Conservation (phyloP, 768 basidiomycete genomes). For the Lenzites betulinus region DNA sequence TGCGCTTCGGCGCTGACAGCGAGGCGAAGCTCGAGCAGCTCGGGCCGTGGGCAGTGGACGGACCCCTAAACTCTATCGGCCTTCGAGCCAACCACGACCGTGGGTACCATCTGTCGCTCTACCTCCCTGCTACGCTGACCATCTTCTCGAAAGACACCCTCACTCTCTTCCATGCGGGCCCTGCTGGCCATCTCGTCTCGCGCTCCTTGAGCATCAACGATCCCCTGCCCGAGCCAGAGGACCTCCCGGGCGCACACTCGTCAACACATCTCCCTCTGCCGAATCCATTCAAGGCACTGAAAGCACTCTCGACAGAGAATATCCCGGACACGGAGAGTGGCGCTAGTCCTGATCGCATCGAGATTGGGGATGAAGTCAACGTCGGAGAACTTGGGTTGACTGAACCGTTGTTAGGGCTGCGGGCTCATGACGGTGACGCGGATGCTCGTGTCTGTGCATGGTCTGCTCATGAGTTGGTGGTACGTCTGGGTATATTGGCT, state of each 20-base stretch:
- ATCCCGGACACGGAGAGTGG: conserved; percentile 30
- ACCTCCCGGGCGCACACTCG: conserved; percentile 34
- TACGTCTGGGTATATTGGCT: background rate
- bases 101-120: conserved; percentile 31
- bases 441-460: conserved; percentile 31
- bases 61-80: conserved; percentile 46
- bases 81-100: conserved; percentile 50
- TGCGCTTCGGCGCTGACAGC: conserved; percentile 33
- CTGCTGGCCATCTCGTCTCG: conserved; percentile 46
- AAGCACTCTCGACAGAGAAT: conserved; percentile 51
- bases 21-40: conserved; percentile 46
- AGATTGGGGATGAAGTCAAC: conserved; percentile 36
- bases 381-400: conserved; percentile 37
- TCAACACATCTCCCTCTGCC: conserved; percentile 48
- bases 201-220: conserved; percentile 40
- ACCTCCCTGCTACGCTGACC: background rate
- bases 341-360: conserved; percentile 30
- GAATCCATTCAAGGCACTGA: conserved; percentile 63
- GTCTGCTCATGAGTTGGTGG: conserved; percentile 26
- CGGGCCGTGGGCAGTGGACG: conserved; percentile 57
- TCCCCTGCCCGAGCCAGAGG: conserved; percentile 26
- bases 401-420: conserved; percentile 30
- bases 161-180: conserved; percentile 44
- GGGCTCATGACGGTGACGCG: conserved; percentile 38
- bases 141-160: conserved; percentile 34